Conservation (phyloP, 1,139 yeast species). For the Lodderomyces oxycetoniae region DNA sequence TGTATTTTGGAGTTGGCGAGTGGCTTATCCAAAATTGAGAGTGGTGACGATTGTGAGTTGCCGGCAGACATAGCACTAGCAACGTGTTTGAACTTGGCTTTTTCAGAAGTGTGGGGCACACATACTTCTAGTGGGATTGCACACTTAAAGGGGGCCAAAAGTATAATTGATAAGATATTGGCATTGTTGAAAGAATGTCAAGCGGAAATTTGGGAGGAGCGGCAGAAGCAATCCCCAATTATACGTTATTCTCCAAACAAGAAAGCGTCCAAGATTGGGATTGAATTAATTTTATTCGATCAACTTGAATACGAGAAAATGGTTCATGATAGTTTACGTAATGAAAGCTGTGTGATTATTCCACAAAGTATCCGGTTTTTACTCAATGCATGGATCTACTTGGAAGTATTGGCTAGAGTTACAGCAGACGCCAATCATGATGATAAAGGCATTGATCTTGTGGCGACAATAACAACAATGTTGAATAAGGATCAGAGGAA, state of each 20-base stretch:
- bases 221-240: too few relatives aligned
- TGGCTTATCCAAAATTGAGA: slow-evolving; percentile 39
- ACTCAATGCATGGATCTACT: slow-evolving; percentile 61
- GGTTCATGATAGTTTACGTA: slow-evolving; percentile 15
- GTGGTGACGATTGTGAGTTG: slow-evolving; percentile 23
- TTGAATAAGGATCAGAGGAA: slow-evolving; percentile 5
- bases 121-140: slow-evolving; percentile 63
- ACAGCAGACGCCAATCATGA: slow-evolving; percentile 47
- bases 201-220: too few relatives aligned
- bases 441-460: slow-evolving; percentile 41
- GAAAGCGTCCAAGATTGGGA: too few relatives aligned
- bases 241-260: too few relatives aligned
- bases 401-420: slow-evolving; percentile 63
- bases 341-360: slow-evolving; percentile 15
- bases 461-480: slow-evolving; percentile 37
- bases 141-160: slow-evolving; percentile 62
- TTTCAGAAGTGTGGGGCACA: slow-evolving; percentile 67
- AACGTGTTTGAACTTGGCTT: slow-evolving; percentile 57
- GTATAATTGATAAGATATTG: slow-evolving; percentile 51
- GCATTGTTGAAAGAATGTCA: slow-evolving; percentile 18
- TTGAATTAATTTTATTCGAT: background rate
- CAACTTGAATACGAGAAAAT: slow-evolving; percentile 35
- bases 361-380: slow-evolving; percentile 50
- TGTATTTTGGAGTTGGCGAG: slow-evolving; percentile 56
- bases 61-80: slow-evolving; percentile 66